Evolutionary conservation across 169 alveolate genomes (phyloP).

Genomic region (Cryptosporidium baileyi): DNA sequence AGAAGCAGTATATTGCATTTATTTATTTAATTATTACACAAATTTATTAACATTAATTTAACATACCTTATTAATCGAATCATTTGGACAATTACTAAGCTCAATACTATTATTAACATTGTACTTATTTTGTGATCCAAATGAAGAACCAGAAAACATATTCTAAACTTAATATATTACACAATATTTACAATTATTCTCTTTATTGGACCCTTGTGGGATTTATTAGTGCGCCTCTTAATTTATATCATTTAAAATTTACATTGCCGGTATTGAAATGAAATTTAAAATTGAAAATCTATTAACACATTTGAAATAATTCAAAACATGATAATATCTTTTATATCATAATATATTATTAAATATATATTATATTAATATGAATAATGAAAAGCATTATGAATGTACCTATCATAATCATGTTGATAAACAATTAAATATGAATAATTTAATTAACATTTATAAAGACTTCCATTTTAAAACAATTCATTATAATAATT

Average conservation of each 20-base stretch:
- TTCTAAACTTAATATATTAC: neutral
- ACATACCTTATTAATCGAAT: conserved; percentile 67
- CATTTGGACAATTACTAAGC: conserved; percentile 53
- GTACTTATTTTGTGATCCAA: conserved; percentile 59
- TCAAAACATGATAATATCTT: no score
- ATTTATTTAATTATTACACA: neutral
- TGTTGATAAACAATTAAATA: no score
- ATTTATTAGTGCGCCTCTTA: no score
- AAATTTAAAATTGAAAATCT: no score
- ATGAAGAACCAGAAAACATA: conserved; percentile 53
- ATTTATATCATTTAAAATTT: no score
- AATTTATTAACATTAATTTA: neutral
- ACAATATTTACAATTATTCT: neutral
- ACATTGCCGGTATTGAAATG: no score
- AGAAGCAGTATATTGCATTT: neutral
- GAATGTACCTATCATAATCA: no score
- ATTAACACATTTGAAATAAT: no score
- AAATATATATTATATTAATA: no score
- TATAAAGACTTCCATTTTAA: neutral
- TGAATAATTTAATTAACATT: neutral
- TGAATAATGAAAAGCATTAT: no score
- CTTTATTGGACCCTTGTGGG: no score
- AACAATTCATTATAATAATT: conserved; percentile 7
- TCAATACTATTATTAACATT: conserved; percentile 63
- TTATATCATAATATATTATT: no score